Evolutionary conservation across 768 basidiomycete genomes (phyloP), one percentile per base, ranked within the genome.

Genomic region (Psilocybe azurescens): DNA sequence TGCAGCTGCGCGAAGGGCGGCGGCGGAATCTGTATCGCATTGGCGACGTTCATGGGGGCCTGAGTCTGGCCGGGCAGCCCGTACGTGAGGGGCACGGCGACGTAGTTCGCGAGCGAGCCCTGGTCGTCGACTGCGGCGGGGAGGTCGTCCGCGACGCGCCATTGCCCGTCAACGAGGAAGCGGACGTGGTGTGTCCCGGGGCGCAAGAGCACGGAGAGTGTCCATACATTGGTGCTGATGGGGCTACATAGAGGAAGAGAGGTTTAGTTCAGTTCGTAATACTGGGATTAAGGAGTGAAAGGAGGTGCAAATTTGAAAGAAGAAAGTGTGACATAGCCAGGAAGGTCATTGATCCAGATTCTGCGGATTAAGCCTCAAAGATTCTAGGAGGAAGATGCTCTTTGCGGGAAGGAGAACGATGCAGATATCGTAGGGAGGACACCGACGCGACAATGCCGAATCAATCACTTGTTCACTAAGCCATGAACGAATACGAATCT

Each of bases 161-260:
- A 94, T 50, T 88, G 85, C 51, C 91, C 93, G 73, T 99, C 97
- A 62, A 99, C 93, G 65, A 98, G 86, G 81, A 97, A 99, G 60
- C 95, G 93, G 72, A 98, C 83, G 65, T 95, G 93, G 71, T 98
- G 95, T 0, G 95, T 95, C 14, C 97, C 97, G 0, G 95, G 94
- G 9, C 87, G 86, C 0, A 99, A 85, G 49, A 68, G 39, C 50
- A 85, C 78, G n/a, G 73, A 78, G 3, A 78, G 73, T 33, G 71
- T 65, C 69, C 72, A 81, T 11, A 74, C 63, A 28, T 72, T 64
- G 1, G 78, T 74, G 7, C 65, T 65, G 16, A 75, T 69, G 7
- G 74, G 74, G 66, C 76, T 76, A 62, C 36, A 30, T 41, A 55
- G 32, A 32, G 29, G 30, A 0, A 50, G 33, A 14, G 32, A 36